Evolutionary conservation across 257 asterid species (phyloP).

Genomic region (Plantago ovata): DNA sequence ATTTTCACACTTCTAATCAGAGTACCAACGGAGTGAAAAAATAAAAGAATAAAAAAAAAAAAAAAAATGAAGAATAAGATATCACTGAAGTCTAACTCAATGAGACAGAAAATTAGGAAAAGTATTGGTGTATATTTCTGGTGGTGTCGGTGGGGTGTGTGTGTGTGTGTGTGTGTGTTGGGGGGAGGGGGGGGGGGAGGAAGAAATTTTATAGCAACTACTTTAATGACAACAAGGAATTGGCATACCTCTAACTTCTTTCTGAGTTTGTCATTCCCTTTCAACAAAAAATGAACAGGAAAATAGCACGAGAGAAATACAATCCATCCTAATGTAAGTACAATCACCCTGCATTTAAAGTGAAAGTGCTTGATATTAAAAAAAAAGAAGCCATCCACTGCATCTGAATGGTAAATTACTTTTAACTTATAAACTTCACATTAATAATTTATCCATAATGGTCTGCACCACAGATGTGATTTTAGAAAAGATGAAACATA

Average conservation of each 20-base stretch:
- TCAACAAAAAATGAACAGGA: slow-evolving; percentile 87
- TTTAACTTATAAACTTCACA: slow-evolving; percentile 9
- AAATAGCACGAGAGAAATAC: slow-evolving; percentile 86
- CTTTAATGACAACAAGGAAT: background rate
- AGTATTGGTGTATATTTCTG: too few relatives aligned
- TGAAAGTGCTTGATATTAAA: slow-evolving; percentile 22
- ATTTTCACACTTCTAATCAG: too few relatives aligned
- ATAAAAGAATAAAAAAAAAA: slow-evolving; percentile 1
- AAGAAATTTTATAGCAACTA: too few relatives aligned
- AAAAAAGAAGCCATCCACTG: slow-evolving; percentile 11
- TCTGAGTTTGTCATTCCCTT: slow-evolving; percentile 82
- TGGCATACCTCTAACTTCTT: slow-evolving; percentile 75
- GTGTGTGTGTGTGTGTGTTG: too few relatives aligned
- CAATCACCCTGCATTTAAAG: slow-evolving; percentile 67
- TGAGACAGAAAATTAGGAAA: too few relatives aligned
- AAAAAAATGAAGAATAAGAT: slow-evolving; percentile 15
- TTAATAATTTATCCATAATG: background rate
- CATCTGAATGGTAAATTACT: slow-evolving; percentile 1
- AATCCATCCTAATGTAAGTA: slow-evolving; percentile 90
- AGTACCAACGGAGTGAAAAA: too few relatives aligned
- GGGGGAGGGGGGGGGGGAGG: too few relatives aligned
- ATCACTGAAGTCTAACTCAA: background rate
- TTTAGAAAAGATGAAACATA: too few relatives aligned
- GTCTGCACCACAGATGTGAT: background rate
- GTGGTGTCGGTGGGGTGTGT: too few relatives aligned